Conservation (phyloP, 805 yeast species). For the Saccharomycopsis capsularis region DNA sequence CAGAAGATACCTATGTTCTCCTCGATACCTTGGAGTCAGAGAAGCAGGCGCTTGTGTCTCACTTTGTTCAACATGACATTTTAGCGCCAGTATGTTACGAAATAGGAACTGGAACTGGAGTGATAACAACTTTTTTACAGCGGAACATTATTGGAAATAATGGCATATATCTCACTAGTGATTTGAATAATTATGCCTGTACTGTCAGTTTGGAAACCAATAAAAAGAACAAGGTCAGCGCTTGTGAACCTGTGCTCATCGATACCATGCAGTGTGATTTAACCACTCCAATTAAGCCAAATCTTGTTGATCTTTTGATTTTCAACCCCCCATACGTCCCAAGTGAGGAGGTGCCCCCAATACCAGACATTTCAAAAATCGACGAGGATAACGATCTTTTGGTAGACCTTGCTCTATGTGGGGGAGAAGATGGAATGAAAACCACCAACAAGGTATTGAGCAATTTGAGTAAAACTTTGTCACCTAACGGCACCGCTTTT, state of each 20-base stretch:
- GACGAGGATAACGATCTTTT: constrained; percentile 42
- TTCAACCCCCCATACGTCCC: constrained; percentile 99
- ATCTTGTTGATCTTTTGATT: constrained; percentile 60
- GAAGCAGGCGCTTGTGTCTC: constrained; percentile 28
- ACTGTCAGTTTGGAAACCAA: constrained; percentile 42
- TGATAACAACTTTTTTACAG: constrained; percentile 72
- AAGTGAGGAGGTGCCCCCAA: constrained; percentile 59
- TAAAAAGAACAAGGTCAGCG: constrained; percentile 24
- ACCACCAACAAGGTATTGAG: constrained; percentile 64
- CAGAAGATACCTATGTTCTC: constrained; percentile 84
- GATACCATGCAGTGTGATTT: constrained; percentile 55
- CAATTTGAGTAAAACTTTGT: constrained; percentile 44
- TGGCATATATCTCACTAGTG: constrained; percentile 61
- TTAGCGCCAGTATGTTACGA: constrained; percentile 59
- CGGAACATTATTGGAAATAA: constrained; percentile 42
- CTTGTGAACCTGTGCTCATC: constrained; percentile 24
- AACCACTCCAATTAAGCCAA: constrained; percentile 39
- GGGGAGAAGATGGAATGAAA: constrained; percentile 88
- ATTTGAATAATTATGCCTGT: constrained; percentile 76
- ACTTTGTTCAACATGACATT: constrained; percentile 16
- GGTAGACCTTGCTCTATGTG: constrained; percentile 85
- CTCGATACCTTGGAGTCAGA: constrained; percentile 74
- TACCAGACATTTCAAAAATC: not conserved
- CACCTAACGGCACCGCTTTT: constrained; percentile 67
- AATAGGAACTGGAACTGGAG: constrained; percentile 89